Base-by-base conservation (phyloP, 768 basidiomycete species). In the Boletellus ananiceps region DNA sequence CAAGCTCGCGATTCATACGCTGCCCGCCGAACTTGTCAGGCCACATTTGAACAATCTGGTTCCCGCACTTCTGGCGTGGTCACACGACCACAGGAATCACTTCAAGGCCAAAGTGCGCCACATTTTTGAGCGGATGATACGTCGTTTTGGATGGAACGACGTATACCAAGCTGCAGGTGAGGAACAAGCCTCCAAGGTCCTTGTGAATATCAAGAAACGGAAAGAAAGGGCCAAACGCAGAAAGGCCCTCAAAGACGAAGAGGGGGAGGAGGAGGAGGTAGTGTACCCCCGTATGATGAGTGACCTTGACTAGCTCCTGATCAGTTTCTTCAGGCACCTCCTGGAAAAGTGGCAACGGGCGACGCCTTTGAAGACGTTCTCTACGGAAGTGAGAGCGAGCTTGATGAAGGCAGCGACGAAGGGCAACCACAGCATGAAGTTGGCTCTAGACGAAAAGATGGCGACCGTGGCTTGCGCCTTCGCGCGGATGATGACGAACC, bases 21-120 rank as follows among this genome's bases (percentile, higher is more conserved):
- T 97, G 21, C 78, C 93, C 0, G 57, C 73, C 0, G 78, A 85
- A 4, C 68, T 90, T 51, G 72, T 96, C 39, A 78, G 77, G n/a
- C 88, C 87, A 0, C 84, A 94, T 57, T 74, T 99, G 8, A 74
- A 76, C 21, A 74, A 74, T 19, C 75, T 98, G 19, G 89, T 98
- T 0, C 89, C 92, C 1, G 87, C 85, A 0, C 76, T 99, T 12
- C 74, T 98, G 31, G 77, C 76, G 40, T 95, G 96, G 93, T 91
- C 92, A 5, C 93, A 96, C 63, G 94, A 97, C 62, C 95, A 98
- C 71, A 95, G 95, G 66, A 98, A 98, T 61, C 96, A 97, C 64
- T 98, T 99, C 82, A 98, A 98, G 68, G 75, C 80, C 43, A 97
- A 97, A 73, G 93, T 96, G 19, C 83, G 92, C 38, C 94, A 98